phyloP scores from a whole-genome alignment of 331 rosid species.

The Malus hybrid region DNA sequence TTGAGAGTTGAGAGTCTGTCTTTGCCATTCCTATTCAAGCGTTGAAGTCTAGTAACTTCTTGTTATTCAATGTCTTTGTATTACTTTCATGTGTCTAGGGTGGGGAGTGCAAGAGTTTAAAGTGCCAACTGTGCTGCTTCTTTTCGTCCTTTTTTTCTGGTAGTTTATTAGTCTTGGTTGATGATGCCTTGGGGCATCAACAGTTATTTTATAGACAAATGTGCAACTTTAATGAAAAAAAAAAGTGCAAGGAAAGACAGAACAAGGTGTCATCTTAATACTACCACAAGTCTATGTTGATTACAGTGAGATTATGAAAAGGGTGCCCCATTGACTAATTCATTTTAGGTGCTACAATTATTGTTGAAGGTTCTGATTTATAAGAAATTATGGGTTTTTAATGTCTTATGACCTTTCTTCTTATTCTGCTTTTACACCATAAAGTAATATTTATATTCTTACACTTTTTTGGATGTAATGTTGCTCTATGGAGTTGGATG shows the following conservation, averaged over 20 bases:
- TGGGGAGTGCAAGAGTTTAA: neutral
- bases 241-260: neutral
- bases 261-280: neutral
- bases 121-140: neutral
- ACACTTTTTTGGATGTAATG: neutral
- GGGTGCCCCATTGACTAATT: neutral
- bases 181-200: neutral
- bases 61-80: neutral
- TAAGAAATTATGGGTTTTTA: neutral
- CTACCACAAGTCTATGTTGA: neutral
- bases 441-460: neutral
- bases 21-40: neutral
- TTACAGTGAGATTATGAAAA: neutral
- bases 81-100: neutral
- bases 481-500: too few relatives aligned
- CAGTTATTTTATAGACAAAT: neutral
- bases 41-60: neutral
- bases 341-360: neutral
- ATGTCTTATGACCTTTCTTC: neutral
- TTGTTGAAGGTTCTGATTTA: neutral
- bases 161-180: neutral
- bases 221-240: neutral
- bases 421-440: neutral
- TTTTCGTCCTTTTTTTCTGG: neutral
- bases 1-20: neutral